phyloP scores from a whole-genome alignment of 768 basidiomycete genomes.

The Lentinula raphanica region DNA sequence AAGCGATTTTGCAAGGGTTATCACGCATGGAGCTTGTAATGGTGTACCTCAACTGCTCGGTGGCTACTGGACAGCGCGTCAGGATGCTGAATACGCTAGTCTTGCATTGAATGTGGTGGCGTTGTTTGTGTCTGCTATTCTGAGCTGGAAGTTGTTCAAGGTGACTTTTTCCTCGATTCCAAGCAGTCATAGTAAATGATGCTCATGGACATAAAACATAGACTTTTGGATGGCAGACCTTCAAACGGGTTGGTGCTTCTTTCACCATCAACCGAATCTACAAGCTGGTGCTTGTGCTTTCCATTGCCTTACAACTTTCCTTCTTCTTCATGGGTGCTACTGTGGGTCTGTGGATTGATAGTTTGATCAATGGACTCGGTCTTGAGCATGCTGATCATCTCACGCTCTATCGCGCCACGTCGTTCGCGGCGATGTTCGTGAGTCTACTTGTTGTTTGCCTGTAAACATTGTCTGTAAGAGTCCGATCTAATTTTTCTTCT shows the following conservation, averaged over 20 bases:
- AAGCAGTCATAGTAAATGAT: neutral
- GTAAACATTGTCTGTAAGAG: neutral
- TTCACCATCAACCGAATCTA: constrained; percentile 69
- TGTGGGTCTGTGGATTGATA: constrained; percentile 73
- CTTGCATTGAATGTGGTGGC: constrained; percentile 58
- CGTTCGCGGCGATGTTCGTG: constrained; percentile 56
- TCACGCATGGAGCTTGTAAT: constrained; percentile 61
- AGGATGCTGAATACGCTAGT: constrained; percentile 57
- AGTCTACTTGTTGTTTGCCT: constrained; percentile 25
- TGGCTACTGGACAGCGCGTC: constrained; percentile 59
- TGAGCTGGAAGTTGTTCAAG: constrained; percentile 74
- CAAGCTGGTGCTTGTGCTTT: constrained; percentile 63
- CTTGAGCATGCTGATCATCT: constrained; percentile 43
- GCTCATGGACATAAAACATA: constrained; percentile 22
- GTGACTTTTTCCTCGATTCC: constrained; percentile 30
- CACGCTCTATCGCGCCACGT: constrained; percentile 48
- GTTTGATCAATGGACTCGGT: constrained; percentile 61
- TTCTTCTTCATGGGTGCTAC: constrained; percentile 72
- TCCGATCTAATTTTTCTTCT: neutral
- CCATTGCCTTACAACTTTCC: constrained; percentile 70
- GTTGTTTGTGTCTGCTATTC: constrained; percentile 52
- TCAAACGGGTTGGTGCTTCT: constrained; percentile 80
- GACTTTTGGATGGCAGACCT: constrained; percentile 84
- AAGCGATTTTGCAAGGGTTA: constrained; percentile 46
- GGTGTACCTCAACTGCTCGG: constrained; percentile 47